A percentile compares a stretch with the other conserved stretches of the same genome.
phyloP scores from a whole-genome alignment of 2,329 filamentous ascomycete genomes.

The Polychaeton citri region DNA sequence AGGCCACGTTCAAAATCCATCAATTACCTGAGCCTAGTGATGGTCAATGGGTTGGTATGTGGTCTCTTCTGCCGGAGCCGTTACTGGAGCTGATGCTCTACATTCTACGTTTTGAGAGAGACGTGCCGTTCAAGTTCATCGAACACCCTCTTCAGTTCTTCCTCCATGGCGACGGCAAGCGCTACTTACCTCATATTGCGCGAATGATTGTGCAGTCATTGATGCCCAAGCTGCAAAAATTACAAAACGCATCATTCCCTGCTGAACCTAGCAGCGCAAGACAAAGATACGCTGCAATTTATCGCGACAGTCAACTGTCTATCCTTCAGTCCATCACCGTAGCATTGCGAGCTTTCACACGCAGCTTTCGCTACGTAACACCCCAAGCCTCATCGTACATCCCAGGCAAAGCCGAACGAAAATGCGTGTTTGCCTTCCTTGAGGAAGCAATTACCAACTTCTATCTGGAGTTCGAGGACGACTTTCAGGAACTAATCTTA shows the following conservation, averaged over 20 bases:
- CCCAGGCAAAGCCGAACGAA: conserved; percentile 1
- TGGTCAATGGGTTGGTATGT: conserved; percentile 8
- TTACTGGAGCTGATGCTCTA: conserved; percentile 23
- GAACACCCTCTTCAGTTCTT: conserved; percentile 15
- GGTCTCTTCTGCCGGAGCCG: conserved; percentile 16
- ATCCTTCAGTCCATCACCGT: conserved; percentile 18
- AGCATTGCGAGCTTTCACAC: conserved; percentile 15
- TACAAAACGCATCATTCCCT: conserved; percentile 15
- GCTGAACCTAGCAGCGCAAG: conserved; percentile 21
- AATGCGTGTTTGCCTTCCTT: background rate
- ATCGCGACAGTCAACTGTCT: conserved; percentile 26
- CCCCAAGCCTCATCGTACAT: conserved; percentile 1
- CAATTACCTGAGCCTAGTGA: background rate
- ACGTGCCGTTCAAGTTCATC: conserved; percentile 16
- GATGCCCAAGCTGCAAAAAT: conserved; percentile 19
- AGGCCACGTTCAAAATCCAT: conserved; percentile 25
- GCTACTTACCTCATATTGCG: conserved; percentile 20
- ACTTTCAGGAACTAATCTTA: conserved; percentile 12
- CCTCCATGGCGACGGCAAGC: conserved; percentile 7
- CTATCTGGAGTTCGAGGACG: conserved; percentile 1
- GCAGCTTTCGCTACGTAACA: conserved; percentile 4
- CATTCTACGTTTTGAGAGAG: conserved; percentile 20
- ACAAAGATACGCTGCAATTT: conserved; percentile 29
- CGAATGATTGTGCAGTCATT: conserved; percentile 22
- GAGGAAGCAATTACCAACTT: conserved; percentile 13